A percentile compares a stretch with the other conserved stretches of the same genome.
Conservation (phyloP, 257 asterid genomes). For the Cynanchum wilfordii region DNA sequence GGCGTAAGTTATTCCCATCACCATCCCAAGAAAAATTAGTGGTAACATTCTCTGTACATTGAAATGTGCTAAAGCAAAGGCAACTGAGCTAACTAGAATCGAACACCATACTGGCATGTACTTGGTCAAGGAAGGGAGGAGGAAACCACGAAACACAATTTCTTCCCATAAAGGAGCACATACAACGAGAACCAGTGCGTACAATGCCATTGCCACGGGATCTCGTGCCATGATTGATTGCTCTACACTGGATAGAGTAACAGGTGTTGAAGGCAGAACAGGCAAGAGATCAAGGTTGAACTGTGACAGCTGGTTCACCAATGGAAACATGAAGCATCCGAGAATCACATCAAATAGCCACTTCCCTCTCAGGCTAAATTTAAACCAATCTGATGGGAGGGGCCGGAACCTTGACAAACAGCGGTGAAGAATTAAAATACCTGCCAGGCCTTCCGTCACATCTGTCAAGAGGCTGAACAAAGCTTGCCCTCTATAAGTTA, state of each 20-base stretch:
- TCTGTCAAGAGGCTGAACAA: slow-evolving; percentile 92
- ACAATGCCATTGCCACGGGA: slow-evolving; percentile 83
- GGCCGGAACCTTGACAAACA: slow-evolving; percentile 76
- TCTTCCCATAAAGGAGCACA: slow-evolving; percentile 99
- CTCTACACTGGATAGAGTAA: slow-evolving; percentile 80
- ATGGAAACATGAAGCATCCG: slow-evolving; percentile 85
- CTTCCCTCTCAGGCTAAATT: slow-evolving; percentile 66
- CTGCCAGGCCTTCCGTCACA: slow-evolving; percentile 88
- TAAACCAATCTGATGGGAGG: slow-evolving; percentile 86
- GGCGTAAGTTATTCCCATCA: slow-evolving; percentile 81
- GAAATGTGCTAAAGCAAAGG: slow-evolving; percentile 90
- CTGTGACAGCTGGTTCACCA: slow-evolving; percentile 83
- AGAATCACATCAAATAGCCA: slow-evolving; percentile 71
- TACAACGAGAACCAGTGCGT: slow-evolving; percentile 76
- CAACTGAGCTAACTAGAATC: slow-evolving; percentile 70
- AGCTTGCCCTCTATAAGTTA: slow-evolving; percentile 86
- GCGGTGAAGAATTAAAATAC: slow-evolving; percentile 70
- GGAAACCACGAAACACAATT: slow-evolving; percentile 85
- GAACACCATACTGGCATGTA: slow-evolving; percentile 98
- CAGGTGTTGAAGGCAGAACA: slow-evolving; percentile 67
- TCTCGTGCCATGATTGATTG: slow-evolving; percentile 87
- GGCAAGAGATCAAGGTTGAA: slow-evolving; percentile 77
- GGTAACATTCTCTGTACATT: slow-evolving; percentile 95
- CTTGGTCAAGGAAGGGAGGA: slow-evolving; percentile 83
- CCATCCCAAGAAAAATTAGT: slow-evolving; percentile 80